Evolutionary conservation across 108 stramenopile species (phyloP), one percentile per base, ranked within the genome.

Genomic region (Skeletonema potamos): DNA sequence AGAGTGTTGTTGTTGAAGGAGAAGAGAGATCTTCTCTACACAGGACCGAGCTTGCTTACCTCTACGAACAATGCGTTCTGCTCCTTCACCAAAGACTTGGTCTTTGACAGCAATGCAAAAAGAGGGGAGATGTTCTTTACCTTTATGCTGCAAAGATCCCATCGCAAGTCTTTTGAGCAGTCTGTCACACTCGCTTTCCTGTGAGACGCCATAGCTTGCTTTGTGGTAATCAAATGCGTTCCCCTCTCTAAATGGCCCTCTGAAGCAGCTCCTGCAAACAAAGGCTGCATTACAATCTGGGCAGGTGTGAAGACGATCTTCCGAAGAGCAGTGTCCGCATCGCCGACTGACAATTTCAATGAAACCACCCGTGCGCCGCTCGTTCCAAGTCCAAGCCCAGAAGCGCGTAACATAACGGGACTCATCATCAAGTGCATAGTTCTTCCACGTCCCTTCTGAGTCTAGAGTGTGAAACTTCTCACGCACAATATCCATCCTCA

Each of bases 21-120:
- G n/a, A n/a, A n/a, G n/a, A n/a, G n/a, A n/a, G n/a, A n/a, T 34
- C 34, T 34, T 34, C 34, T 6, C 34, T 7, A 34, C 34, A 6
- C 34, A 37, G 36, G 44, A 18, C 3, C 44, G 18, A 3, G 18
- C 0, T 46, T 18, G 17, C 48, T 51, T 17, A 51, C 48, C 48
- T 51, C 81, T 75, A 4, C 64, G 66, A 11, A 76, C 84, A 22
- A 85, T 61, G 1, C 87, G 78, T 66, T 87, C 87, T 0, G 82
- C 87, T 18, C 87, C 86, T 68, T 85, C 82, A 1, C 84, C 79
- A 62, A 85, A 87, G 26, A 54, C 60, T 28, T 71, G 57, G n/a
- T 71, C 64, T 58, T 87, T 87, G 61, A 82, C 18, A 7, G 87
- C 84, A 27, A 87, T 82, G 10, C 17, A 68, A 33, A 72, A 82